phyloP scores from a whole-genome alignment of 495 filamentous ascomycete species.

The Astrothelium subdiscretum region DNA sequence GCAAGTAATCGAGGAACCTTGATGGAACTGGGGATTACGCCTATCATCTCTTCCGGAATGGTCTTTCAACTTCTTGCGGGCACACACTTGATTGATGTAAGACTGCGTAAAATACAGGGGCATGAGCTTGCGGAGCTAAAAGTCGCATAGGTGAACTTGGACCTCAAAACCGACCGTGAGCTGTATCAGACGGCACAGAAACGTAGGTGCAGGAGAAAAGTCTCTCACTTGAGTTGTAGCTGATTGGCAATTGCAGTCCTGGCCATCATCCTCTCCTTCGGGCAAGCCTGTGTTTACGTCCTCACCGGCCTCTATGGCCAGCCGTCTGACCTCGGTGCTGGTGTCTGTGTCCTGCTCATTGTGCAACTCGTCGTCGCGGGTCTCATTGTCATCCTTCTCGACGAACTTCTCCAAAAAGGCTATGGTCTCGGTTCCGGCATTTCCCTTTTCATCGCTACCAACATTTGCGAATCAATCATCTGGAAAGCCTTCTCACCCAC shows the following conservation, averaged over 20 bases:
- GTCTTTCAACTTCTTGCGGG: constrained; percentile 99
- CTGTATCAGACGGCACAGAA: constrained; percentile 99
- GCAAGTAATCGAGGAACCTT: constrained; percentile 96
- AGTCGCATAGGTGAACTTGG: constrained; percentile 48
- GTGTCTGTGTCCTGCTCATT: constrained; percentile 94
- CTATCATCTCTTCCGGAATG: constrained; percentile 99
- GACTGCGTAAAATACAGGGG: background rate
- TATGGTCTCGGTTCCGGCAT: constrained; percentile 98
- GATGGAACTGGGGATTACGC: constrained; percentile 98
- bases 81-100: constrained; percentile 99
- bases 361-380: constrained; percentile 94
- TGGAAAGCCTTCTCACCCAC: constrained; percentile 99
- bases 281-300: constrained; percentile 93
- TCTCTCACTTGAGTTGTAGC: background rate
- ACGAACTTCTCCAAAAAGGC: constrained; percentile 98
- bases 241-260: constrained; percentile 42
- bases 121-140: background rate
- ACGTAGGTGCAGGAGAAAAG: constrained; percentile 25
- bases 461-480: constrained; percentile 99
- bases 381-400: constrained; percentile 96
- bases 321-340: constrained; percentile 89
- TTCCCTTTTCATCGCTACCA: constrained; percentile 98
- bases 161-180: constrained; percentile 98
- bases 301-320: constrained; percentile 96
- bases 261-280: constrained; percentile 93